phyloP scores from a whole-genome alignment of 164 flowering plant genomes.

The Vitis rotundifolia region DNA sequence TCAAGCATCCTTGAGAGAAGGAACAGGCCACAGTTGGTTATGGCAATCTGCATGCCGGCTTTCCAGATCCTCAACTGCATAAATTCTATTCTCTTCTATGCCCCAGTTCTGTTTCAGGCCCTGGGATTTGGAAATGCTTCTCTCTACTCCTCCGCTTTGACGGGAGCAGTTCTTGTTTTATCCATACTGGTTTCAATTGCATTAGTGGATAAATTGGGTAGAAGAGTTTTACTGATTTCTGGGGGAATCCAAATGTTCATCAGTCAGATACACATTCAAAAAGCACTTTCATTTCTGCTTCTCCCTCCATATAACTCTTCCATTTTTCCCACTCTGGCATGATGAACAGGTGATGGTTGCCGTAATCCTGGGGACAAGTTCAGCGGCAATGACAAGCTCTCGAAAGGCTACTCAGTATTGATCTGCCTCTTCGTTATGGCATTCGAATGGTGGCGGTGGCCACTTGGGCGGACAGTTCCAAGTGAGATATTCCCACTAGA shows the following conservation, averaged over 20 bases:
- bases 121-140: conserved; percentile 84
- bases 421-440: conserved; percentile 80
- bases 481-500: conserved; percentile 58
- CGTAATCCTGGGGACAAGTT: conserved; percentile 71
- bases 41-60: conserved; percentile 86
- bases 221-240: conserved; percentile 63
- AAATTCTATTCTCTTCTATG: conserved; percentile 84
- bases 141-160: conserved; percentile 81
- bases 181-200: conserved; percentile 84
- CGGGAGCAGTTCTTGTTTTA: conserved; percentile 79
- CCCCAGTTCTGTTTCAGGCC: conserved; percentile 85
- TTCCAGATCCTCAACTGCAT: conserved; percentile 91
- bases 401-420: conserved; percentile 56
- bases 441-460: conserved; percentile 58
- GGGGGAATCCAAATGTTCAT: conserved; percentile 86
- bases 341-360: conserved; percentile 63
- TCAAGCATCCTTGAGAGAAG: conserved; percentile 72
- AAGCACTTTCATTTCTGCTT: background rate
- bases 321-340: background rate
- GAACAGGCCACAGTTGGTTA: conserved; percentile 80
- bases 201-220: conserved; percentile 72
- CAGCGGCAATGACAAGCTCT: conserved; percentile 42
- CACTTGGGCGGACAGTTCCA: conserved; percentile 56
- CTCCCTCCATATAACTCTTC: too few species aligned
- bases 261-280: conserved; percentile 60